phyloP scores from a whole-genome alignment of 192 early-diverging fungal genomes.

The Backusella luteola region DNA sequence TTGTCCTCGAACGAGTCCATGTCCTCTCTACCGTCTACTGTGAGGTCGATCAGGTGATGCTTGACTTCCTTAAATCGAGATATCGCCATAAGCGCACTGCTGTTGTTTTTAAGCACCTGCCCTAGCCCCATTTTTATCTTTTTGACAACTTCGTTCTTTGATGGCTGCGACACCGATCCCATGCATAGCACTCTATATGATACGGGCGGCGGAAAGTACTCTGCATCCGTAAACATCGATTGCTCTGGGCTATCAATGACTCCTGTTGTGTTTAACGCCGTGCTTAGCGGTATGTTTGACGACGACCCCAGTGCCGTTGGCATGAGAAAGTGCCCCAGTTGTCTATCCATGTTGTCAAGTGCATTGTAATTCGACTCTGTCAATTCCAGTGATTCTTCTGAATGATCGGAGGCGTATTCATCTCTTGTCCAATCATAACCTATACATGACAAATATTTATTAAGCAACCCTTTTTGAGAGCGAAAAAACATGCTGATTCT shows the following conservation, averaged over 20 bases:
- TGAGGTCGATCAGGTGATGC: conserved; percentile 22
- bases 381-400: conserved; percentile 3
- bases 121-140: conserved; percentile 28
- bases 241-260: not conserved
- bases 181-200: conserved; percentile 30
- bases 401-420: not conserved
- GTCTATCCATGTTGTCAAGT: not conserved
- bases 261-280: not conserved
- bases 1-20: conserved; percentile 30
- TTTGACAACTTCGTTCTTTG: conserved; percentile 24
- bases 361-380: not conserved
- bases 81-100: not conserved
- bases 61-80: conserved; percentile 24
- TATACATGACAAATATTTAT: not conserved
- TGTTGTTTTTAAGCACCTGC: not conserved
- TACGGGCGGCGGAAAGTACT: conserved; percentile 7
- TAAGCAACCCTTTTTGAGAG: not conserved
- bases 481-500: not conserved
- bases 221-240: not conserved
- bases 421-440: not conserved
- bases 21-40: conserved; percentile 5
- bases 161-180: conserved; percentile 17
- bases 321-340: not conserved
- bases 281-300: too few relatives aligned
- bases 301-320: not conserved